phyloP scores from a whole-genome alignment of 768 basidiomycete species.

The Suillus fuscotomentosus region DNA sequence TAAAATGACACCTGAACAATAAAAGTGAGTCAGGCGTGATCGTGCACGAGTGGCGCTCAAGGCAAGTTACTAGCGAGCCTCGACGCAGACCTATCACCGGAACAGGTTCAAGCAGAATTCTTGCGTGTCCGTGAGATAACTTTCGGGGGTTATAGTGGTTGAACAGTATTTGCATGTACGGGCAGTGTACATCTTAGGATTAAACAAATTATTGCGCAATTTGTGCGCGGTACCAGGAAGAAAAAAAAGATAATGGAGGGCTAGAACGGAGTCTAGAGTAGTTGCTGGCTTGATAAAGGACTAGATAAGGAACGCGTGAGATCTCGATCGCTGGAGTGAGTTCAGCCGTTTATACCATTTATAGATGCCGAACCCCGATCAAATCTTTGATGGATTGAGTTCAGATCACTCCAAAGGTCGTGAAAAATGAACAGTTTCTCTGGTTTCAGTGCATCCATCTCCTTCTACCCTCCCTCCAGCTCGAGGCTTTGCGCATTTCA shows the following conservation, averaged over 20 bases:
- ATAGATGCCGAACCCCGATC: slow-evolving; percentile 1
- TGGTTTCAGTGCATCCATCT: neutral
- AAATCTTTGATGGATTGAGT: neutral
- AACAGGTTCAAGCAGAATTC: neutral
- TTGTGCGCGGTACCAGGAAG: neutral
- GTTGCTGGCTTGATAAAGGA: neutral
- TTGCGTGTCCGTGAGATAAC: neutral
- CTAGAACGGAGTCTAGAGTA: neutral
- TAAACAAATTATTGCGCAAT: neutral
- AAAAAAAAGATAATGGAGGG: neutral
- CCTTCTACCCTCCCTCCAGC: neutral
- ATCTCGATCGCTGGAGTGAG: slow-evolving; percentile 17
- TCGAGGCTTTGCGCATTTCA: neutral
- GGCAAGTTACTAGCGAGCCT: too few relatives aligned
- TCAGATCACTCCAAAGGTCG: neutral
- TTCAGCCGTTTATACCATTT: slow-evolving; percentile 15
- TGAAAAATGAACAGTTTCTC: neutral
- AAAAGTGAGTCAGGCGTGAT: neutral
- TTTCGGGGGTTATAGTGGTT: neutral
- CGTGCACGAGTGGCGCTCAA: too few relatives aligned
- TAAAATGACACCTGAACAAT: neutral
- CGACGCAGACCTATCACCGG: neutral
- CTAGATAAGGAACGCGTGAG: slow-evolving; percentile 19
- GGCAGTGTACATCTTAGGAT: too few relatives aligned
- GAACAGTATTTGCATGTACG: neutral